phyloP scores from a whole-genome alignment of 2,329 filamentous ascomycete genomes.

The Botrytis tulipae region DNA sequence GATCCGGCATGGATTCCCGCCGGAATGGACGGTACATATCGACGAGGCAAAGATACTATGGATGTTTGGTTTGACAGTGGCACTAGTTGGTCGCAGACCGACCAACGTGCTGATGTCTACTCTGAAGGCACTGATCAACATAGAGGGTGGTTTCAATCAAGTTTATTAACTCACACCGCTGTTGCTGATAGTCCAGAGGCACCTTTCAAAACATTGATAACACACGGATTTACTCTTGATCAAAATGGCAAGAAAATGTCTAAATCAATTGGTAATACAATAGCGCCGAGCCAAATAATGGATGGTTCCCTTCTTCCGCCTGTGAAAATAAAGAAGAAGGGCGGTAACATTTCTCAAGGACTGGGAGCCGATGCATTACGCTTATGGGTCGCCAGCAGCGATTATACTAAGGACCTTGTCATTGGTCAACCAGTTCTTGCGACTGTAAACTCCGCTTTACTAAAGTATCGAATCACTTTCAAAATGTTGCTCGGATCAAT shows the following conservation, averaged over 20 bases:
- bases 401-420: constrained; percentile 85
- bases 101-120: constrained; percentile 73
- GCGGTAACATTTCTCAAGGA: constrained; percentile 55
- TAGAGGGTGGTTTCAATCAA: constrained; percentile 97
- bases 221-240: constrained; percentile 93
- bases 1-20: constrained; percentile 76
- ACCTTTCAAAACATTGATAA: constrained; percentile 87
- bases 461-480: constrained; percentile 86
- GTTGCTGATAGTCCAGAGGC: constrained; percentile 47
- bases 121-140: constrained; percentile 95
- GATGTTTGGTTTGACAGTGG: constrained; percentile 99
- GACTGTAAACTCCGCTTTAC: constrained; percentile 70
- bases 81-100: constrained; percentile 75
- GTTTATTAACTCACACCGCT: constrained; percentile 75
- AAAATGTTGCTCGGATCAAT: constrained; percentile 86
- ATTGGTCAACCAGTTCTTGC: constrained; percentile 77
- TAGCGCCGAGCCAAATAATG: constrained; percentile 80
- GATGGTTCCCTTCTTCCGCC: constrained; percentile 74
- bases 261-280: constrained; percentile 89
- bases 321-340: constrained; percentile 43
- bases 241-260: constrained; percentile 95
- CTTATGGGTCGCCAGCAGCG: constrained; percentile 86
- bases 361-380: constrained; percentile 85
- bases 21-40: constrained; percentile 59
- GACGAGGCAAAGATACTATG: constrained; percentile 91